These are phyloP conservation scores for Phylloporus rhodoxanthus DNA, from an alignment of 768 basidiomycete genomes.

Conservation along the genomic window DNA sequence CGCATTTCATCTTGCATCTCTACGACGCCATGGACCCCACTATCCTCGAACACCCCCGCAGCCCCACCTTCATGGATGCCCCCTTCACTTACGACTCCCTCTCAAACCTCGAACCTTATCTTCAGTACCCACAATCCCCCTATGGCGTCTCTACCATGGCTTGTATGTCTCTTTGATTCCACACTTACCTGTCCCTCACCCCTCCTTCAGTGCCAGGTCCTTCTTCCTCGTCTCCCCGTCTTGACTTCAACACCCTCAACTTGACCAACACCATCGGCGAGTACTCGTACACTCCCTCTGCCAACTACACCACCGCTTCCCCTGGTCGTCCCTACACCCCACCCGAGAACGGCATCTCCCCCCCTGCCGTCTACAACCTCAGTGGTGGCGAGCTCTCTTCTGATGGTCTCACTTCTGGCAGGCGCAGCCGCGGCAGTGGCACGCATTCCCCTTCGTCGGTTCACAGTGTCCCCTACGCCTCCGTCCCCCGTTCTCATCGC, in stretches of 20 bases:
- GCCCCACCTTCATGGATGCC: constrained; percentile 46
- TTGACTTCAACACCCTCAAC: constrained; percentile 60
- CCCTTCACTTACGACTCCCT: constrained; percentile 43
- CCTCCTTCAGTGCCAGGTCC: constrained; percentile 45
- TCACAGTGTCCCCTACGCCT: constrained; percentile 47
- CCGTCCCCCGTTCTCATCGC: constrained; percentile 69
- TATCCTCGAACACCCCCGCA: constrained; percentile 46
- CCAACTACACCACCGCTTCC: constrained; percentile 48
- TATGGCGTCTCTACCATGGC: constrained; percentile 58
- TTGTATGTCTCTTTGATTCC: constrained; percentile 40
- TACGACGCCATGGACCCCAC: constrained; percentile 41
- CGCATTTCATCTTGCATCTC: constrained; percentile 35
- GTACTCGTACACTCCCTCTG: constrained; percentile 51
- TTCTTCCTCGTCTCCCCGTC: constrained; percentile 48
- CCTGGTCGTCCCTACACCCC: constrained; percentile 67
- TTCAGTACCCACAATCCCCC: constrained; percentile 63
- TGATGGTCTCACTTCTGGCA: constrained; percentile 59
- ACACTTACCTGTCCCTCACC: constrained; percentile 3
- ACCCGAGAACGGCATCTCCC: constrained; percentile 59
- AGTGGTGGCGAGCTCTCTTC: constrained; percentile 68
- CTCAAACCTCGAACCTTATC: constrained; percentile 45
- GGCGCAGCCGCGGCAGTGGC: constrained; percentile 67
- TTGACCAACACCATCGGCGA: constrained; percentile 51
- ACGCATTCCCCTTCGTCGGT: constrained; percentile 47
- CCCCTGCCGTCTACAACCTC: constrained; percentile 66